A percentile compares a stretch with the other conserved stretches of the same genome.
These are phyloP conservation scores for Bipolaris sorokiniana DNA, from an alignment of 2,329 filamentous ascomycete genomes.

Conservation along the genomic window DNA sequence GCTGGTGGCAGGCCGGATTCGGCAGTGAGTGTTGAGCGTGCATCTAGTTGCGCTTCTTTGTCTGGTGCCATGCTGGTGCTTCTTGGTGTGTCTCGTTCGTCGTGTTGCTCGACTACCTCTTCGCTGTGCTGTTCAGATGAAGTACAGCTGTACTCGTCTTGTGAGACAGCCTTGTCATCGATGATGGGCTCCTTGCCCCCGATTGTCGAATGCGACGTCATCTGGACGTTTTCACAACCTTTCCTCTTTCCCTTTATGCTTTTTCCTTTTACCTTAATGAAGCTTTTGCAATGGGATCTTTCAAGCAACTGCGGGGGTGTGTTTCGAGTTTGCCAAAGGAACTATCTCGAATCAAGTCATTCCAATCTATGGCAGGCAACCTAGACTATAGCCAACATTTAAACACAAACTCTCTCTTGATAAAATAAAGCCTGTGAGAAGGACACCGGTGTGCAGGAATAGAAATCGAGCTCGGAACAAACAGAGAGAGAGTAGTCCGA, in stretches of 20 bases:
- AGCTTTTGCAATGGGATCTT: neutral
- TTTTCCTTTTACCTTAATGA: neutral
- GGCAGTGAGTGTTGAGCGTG: constrained; percentile 26
- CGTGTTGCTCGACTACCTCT: neutral
- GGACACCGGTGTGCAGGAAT: neutral
- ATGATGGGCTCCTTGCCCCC: constrained; percentile 25
- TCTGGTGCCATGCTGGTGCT: constrained; percentile 13
- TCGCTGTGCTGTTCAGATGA: constrained; percentile 13
- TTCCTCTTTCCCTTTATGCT: neutral
- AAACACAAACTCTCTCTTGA: neutral
- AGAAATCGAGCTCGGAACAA: neutral
- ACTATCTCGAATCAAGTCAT: neutral
- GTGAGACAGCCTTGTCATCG: constrained; percentile 20
- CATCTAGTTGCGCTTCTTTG: constrained; percentile 27
- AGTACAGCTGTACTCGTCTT: constrained; percentile 23
- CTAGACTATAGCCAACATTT: neutral
- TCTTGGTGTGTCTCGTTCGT: constrained; percentile 2
- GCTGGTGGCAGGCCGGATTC: constrained; percentile 40
- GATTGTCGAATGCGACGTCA: constrained; percentile 18
- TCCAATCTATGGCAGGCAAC: too few relatives aligned
- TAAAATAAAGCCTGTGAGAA: neutral
- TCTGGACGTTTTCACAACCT: neutral
- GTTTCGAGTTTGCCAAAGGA: too few relatives aligned
- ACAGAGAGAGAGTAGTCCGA: neutral
- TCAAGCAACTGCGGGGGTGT: neutral